Evolutionary conservation across 768 basidiomycete species (phyloP).

Genomic region (Pholiota microspora): DNA sequence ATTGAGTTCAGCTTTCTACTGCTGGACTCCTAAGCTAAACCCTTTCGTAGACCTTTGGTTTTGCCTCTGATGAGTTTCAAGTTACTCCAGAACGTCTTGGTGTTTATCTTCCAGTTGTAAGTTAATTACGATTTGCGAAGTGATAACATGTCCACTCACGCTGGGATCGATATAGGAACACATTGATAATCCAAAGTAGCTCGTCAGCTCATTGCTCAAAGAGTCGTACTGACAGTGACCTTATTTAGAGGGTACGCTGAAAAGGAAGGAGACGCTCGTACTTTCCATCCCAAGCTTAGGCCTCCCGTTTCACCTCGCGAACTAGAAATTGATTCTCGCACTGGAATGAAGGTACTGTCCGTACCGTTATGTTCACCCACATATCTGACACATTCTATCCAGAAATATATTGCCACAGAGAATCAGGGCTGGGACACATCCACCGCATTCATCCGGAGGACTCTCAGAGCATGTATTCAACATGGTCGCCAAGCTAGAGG

Average conservation of each 20-base stretch:
- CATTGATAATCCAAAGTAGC: constrained; percentile 75
- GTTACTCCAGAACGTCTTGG: constrained; percentile 72
- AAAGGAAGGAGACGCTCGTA: constrained; percentile 69
- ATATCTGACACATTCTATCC: neutral
- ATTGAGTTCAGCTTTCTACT: neutral
- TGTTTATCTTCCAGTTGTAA: constrained; percentile 69
- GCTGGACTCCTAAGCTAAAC: neutral
- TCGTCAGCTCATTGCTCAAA: neutral
- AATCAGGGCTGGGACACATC: constrained; percentile 72
- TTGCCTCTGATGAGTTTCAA: constrained; percentile 66
- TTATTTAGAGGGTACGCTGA: constrained; percentile 58
- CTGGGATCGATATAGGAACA: constrained; percentile 48
- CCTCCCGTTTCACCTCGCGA: constrained; percentile 73
- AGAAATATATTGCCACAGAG: constrained; percentile 82
- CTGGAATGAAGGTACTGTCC: constrained; percentile 69
- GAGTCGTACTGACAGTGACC: neutral
- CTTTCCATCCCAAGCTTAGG: constrained; percentile 68
- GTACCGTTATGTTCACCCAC: neutral
- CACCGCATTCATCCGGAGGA: constrained; percentile 62
- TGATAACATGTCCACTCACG: constrained; percentile 1
- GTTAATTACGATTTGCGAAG: constrained; percentile 15
- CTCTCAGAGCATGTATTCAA: constrained; percentile 65
- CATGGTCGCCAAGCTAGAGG: constrained; percentile 57
- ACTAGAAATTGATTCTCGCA: constrained; percentile 71
- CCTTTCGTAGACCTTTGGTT: constrained; percentile 51